Evolutionary conservation across 2,329 filamentous ascomycete genomes (phyloP), one percentile per base, ranked within the genome.

Genomic region (Zopfia rhizophila): DNA sequence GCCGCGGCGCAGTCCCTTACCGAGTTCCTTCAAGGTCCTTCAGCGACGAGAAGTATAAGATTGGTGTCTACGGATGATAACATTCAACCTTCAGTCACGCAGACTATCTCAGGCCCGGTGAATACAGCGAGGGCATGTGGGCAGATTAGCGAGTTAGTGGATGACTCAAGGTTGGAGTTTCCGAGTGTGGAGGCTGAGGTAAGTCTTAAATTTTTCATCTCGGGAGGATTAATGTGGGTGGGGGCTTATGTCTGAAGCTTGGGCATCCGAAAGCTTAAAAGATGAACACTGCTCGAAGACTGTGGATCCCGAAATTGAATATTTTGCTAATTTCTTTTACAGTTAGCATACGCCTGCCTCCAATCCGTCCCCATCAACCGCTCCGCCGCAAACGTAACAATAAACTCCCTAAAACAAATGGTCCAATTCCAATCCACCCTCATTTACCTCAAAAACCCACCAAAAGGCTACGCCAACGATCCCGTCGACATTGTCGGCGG

Each of bases 381-480:
- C 8, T 37, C 49, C 6, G 62, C 56, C 10, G 70, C 66, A 4
- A 56, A 52, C 0, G 14, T 41, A 2, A 69, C 68, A 12, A 45
- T 75, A 25, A 48, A 57, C 2, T 60, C 62, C 10, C 47, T 74
- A 12, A 68, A 66, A 35, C 56, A 63, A 23, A 69, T 73, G 45
- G 33, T 69, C 2, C 57, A 74, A 40, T 75, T 73, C 24, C 72
- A 77, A 31, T 73, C 70, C n/a, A 72, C 68, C 3, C 43, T 76
- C 5, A 48, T 53, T 1, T 75, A 75, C 45, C 60, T 76, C 18
- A 72, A 73, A 40, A 55, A 65, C 17, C 72, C 72, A 5, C 72
- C 70, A 2, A 37, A 62, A 27, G 68, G 69, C 14, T 73, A 63
- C 41, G 54, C 65, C 7, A 72, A 75, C 27, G 69, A 70, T 23